Percentiles rank a stretch among this genome's conserved stretches.
Evolutionary conservation across 2,329 filamentous ascomycete genomes (phyloP).

Genomic region (Grosmannia huntii): DNA sequence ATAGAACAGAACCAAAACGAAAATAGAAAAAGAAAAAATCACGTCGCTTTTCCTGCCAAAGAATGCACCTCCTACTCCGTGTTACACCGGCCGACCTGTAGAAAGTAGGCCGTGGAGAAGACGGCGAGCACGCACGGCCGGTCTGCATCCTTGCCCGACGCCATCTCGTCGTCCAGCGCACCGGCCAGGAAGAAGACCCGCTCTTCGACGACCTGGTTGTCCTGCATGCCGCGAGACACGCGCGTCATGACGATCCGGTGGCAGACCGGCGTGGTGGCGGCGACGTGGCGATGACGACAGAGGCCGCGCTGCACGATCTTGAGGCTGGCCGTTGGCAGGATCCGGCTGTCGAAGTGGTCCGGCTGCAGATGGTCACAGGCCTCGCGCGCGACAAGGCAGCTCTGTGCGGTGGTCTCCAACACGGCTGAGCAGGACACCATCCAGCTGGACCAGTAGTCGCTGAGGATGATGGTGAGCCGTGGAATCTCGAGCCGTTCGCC

Average conservation of each 20-base stretch:
- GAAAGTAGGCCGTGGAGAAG: not conserved
- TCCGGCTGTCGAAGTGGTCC: not conserved
- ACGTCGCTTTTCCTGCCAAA: not conserved
- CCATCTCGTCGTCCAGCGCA: not conserved
- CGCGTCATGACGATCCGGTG: constrained; percentile 2
- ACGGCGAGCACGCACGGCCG: not conserved
- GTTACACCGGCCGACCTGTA: not conserved
- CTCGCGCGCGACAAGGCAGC: not conserved
- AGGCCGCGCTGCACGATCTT: not conserved
- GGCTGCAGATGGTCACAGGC: not conserved
- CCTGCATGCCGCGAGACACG: not conserved
- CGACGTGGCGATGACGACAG: not conserved
- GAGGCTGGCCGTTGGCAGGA: not conserved
- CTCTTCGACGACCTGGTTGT: constrained; percentile 5
- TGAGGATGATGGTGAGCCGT: not conserved
- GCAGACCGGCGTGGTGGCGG: not conserved
- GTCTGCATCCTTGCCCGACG: no score
- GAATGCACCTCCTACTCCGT: no score
- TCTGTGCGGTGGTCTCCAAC: not conserved
- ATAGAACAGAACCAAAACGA: not conserved
- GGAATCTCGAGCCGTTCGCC: not conserved
- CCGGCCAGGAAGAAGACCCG: constrained; percentile 2
- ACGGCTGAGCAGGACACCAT: not conserved
- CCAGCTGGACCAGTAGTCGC: constrained; percentile 2
- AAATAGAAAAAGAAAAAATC: no score